A percentile compares a stretch with the other conserved stretches of the same genome.
Evolutionary conservation across 2,329 filamentous ascomycete species (phyloP).

Genomic region (Cladosporium austrohemisphaericum): DNA sequence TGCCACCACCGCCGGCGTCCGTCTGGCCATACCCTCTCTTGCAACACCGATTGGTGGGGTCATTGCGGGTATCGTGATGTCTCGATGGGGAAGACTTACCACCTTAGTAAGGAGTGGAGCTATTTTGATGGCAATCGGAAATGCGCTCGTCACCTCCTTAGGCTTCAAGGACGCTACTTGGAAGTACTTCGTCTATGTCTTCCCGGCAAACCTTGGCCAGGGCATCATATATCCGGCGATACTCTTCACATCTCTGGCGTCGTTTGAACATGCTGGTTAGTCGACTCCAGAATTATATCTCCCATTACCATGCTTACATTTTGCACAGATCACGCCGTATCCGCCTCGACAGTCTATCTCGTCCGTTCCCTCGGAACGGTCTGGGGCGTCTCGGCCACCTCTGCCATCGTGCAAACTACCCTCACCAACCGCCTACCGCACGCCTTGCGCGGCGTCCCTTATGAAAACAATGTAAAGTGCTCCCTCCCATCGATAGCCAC

Average conservation of each 20-base stretch:
- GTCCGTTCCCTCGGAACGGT: slow-evolving; percentile 61
- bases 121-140: slow-evolving; percentile 44
- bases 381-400: slow-evolving; percentile 61
- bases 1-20: slow-evolving; percentile 42
- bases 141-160: slow-evolving; percentile 39
- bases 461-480: slow-evolving; percentile 56
- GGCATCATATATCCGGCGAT: slow-evolving; percentile 47
- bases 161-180: slow-evolving; percentile 41
- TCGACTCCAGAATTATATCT: not conserved
- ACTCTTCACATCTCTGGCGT: slow-evolving; percentile 60
- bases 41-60: slow-evolving; percentile 45
- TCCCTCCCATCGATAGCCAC: not conserved
- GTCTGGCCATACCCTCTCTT: slow-evolving; percentile 44
- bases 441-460: slow-evolving; percentile 52
- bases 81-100: slow-evolving; percentile 44
- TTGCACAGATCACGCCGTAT: slow-evolving; percentile 57
- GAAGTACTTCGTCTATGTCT: slow-evolving; percentile 45
- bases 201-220: slow-evolving; percentile 46
- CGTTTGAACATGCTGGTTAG: slow-evolving; percentile 59
- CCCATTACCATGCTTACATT: not conserved
- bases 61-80: slow-evolving; percentile 46
- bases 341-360: slow-evolving; percentile 60
- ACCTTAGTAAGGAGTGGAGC: slow-evolving; percentile 40
- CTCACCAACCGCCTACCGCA: slow-evolving; percentile 53
- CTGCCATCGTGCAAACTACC: slow-evolving; percentile 60